phyloP scores from a whole-genome alignment of 805 yeast genomes.

The Candida sithepensis region DNA sequence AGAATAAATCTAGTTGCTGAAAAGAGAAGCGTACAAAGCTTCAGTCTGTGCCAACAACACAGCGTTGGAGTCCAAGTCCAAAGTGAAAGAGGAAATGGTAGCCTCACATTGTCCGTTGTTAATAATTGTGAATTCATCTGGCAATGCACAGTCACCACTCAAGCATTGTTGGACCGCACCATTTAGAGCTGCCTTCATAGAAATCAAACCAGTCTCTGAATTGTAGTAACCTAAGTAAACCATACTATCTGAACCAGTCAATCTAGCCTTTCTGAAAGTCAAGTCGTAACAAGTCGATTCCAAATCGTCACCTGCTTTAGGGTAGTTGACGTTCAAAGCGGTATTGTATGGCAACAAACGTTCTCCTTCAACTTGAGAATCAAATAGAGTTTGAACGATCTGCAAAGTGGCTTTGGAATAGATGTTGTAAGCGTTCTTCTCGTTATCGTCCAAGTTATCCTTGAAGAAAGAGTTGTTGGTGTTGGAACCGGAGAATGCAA shows the following conservation, averaged over 20 bases:
- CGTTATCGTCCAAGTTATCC: constrained; percentile 41
- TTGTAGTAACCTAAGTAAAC: constrained; percentile 36
- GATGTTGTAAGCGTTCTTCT: constrained; percentile 40
- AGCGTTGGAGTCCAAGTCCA: constrained; percentile 40
- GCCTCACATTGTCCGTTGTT: constrained; percentile 34
- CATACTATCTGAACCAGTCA: constrained; percentile 38
- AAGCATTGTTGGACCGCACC: constrained; percentile 25
- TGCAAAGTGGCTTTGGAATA: constrained; percentile 39
- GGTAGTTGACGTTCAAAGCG: constrained; percentile 49
- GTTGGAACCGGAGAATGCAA: constrained; percentile 52
- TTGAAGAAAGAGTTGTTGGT: constrained; percentile 45
- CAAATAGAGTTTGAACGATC: constrained; percentile 37
- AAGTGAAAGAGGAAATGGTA: constrained; percentile 43
- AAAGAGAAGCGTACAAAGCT: background rate
- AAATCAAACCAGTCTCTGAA: constrained; percentile 33
- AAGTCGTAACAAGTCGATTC: constrained; percentile 38
- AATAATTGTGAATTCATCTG: constrained; percentile 38
- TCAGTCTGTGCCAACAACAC: background rate
- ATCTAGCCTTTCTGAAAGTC: constrained; percentile 40
- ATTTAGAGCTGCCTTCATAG: constrained; percentile 17
- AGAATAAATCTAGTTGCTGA: background rate
- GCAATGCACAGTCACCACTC: constrained; percentile 43
- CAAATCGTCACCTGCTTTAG: constrained; percentile 40
- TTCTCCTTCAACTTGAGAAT: constrained; percentile 34
- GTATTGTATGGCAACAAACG: constrained; percentile 40